These are phyloP conservation scores for Chlamydomonas schloesseri DNA, from an alignment of 139 green algal species.

Conservation along the genomic window DNA sequence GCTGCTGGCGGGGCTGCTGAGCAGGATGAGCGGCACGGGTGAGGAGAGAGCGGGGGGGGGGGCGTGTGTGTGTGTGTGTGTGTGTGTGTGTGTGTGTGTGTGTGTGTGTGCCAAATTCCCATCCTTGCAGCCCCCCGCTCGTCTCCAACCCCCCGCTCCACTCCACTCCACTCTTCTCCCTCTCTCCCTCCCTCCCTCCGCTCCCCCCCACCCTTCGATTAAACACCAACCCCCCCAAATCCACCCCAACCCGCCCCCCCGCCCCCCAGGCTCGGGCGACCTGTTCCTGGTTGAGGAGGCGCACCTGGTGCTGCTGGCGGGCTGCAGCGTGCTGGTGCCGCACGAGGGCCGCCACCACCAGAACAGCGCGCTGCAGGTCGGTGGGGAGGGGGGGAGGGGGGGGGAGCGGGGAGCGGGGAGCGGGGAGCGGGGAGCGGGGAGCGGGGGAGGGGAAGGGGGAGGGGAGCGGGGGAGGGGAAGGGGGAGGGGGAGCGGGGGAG, in stretches of 20 bases:
- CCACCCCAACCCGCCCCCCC: too few relatives aligned
- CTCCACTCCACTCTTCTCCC: background rate
- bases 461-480: too few relatives aligned
- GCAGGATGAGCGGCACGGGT: slow-evolving; percentile 40
- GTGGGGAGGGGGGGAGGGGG: too few relatives aligned
- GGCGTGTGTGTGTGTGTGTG: background rate
- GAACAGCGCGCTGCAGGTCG: slow-evolving; percentile 20
- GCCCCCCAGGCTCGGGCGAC: slow-evolving; percentile 41
- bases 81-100: too few relatives aligned
- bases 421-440: background rate
- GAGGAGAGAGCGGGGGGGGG: background rate
- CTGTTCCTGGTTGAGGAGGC: slow-evolving; percentile 48
- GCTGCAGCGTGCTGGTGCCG: slow-evolving; percentile 44
- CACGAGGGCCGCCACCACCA: slow-evolving; percentile 48
- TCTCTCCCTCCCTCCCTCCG: background rate
- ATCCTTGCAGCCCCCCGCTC: too few relatives aligned
- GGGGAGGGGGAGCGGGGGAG: too few relatives aligned
- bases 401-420: background rate
- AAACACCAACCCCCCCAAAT: too few relatives aligned
- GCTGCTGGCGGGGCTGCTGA: slow-evolving; percentile 52
- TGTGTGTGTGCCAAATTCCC: too few relatives aligned
- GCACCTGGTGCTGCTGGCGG: slow-evolving; percentile 56
- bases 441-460: background rate
- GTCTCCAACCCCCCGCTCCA: background rate
- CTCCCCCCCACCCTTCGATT: background rate